These are phyloP conservation scores for Fusarium fracticaudum DNA, from an alignment of 2,329 filamentous ascomycete genomes.

Conservation along the genomic window DNA sequence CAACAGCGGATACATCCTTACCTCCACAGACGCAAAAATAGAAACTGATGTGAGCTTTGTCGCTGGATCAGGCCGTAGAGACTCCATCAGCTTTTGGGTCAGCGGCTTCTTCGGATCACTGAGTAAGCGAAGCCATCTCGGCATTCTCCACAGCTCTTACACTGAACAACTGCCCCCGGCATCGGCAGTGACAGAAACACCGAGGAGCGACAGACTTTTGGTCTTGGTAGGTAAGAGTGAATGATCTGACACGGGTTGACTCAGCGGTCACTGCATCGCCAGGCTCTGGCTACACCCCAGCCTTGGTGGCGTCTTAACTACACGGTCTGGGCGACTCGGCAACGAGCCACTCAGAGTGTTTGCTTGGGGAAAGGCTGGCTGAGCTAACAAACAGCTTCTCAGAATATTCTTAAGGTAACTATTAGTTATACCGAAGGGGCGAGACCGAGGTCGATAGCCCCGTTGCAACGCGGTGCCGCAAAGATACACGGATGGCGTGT, in stretches of 20 bases:
- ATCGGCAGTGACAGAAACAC: neutral
- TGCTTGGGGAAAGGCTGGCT: neutral
- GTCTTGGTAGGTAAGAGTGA: neutral
- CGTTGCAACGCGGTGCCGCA: neutral
- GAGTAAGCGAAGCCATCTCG: neutral
- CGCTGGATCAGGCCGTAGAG: neutral
- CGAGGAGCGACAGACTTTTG: neutral
- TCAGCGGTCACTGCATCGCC: neutral
- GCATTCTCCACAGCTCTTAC: neutral
- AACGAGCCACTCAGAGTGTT: neutral
- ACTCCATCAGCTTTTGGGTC: neutral
- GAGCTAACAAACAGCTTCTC: neutral
- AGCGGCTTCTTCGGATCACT: neutral
- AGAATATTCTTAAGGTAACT: neutral
- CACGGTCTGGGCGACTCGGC: neutral
- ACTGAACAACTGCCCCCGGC: neutral
- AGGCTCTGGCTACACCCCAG: neutral
- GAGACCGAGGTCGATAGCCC: constrained; percentile 1
- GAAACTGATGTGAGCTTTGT: neutral
- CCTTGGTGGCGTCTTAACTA: neutral
- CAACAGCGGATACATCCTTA: neutral
- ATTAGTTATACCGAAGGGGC: neutral
- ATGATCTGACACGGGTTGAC: neutral
- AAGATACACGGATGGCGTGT: neutral
- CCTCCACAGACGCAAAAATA: neutral